phyloP scores from a whole-genome alignment of 768 basidiomycete species.

The Panus rudis region DNA sequence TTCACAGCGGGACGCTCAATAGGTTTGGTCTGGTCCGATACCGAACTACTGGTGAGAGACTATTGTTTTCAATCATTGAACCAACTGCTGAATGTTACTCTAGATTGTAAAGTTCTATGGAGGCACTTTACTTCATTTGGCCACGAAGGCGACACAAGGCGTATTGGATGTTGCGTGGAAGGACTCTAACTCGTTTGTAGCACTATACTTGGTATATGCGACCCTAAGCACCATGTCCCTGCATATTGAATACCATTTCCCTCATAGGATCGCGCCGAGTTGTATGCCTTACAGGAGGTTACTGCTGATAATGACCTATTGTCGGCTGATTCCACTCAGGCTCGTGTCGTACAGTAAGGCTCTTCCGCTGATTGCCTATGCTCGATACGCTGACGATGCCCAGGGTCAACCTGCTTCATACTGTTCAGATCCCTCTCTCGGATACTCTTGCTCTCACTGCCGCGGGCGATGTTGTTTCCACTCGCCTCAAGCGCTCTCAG shows the following conservation, averaged over 20 bases:
- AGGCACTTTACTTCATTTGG: neutral
- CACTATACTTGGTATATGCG: slow-evolving; percentile 8
- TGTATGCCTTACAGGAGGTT: slow-evolving; percentile 3
- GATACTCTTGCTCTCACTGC: neutral
- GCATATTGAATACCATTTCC: too few species aligned
- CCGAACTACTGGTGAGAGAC: slow-evolving; percentile 15
- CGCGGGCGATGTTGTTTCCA: slow-evolving; percentile 13
- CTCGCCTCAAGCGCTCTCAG: slow-evolving; percentile 15
- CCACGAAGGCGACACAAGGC: neutral
- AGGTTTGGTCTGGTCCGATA: slow-evolving; percentile 13
- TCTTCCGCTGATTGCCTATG: neutral
- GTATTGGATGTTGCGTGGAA: slow-evolving; percentile 13
- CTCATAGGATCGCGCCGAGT: neutral
- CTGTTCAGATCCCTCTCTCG: neutral
- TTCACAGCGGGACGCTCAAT: slow-evolving; percentile 27
- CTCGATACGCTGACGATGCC: neutral
- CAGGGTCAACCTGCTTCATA: slow-evolving; percentile 1
- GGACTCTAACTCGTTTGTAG: slow-evolving; percentile 11
- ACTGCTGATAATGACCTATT: slow-evolving; percentile 16
- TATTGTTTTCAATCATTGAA: neutral
- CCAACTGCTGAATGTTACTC: neutral
- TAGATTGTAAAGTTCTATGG: slow-evolving; percentile 3
- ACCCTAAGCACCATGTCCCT: too few species aligned
- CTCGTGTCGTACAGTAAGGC: slow-evolving; percentile 5
- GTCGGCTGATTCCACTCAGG: neutral